Evolutionary conservation across 106 monocot genomes (phyloP).

Genomic region (Dioscorea zingiberensis): DNA sequence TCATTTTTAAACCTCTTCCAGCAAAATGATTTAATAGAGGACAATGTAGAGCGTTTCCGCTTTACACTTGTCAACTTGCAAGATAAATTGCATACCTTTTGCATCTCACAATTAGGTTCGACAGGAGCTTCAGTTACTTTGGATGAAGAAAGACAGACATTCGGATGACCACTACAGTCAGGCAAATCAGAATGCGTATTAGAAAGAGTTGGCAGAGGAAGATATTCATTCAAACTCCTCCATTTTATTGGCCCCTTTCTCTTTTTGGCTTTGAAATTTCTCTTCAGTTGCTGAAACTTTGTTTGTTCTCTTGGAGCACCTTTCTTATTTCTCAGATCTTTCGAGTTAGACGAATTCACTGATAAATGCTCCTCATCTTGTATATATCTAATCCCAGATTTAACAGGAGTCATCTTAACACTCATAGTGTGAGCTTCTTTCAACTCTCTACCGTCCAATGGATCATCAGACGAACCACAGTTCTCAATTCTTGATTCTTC

Average conservation of each 20-base stretch:
- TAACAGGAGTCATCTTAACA: conserved; percentile 1
- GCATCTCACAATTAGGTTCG: conserved; percentile 7
- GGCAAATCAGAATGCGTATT: conserved; percentile 13
- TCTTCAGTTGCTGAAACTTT: conserved; percentile 2
- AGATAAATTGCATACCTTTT: conserved; percentile 6
- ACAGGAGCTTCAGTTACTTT: conserved; percentile 8
- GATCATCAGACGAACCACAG: conserved; percentile 61
- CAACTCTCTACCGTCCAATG: conserved; percentile 16
- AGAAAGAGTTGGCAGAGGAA: conserved; percentile 13
- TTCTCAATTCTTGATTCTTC: conserved; percentile 68
- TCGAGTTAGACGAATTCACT: conserved; percentile 15
- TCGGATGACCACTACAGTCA: conserved; percentile 12
- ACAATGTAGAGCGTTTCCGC: conserved; percentile 28
- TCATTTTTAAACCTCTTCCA: conserved; percentile 15
- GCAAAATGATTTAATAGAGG: conserved; percentile 11
- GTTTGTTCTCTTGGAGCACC: conserved; percentile 10
- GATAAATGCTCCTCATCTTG: conserved; percentile 12
- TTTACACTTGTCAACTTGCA: conserved; percentile 27
- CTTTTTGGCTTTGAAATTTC: conserved; percentile 9
- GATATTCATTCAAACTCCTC: conserved; percentile 18
- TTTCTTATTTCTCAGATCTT: conserved; percentile 17
- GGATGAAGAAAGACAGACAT: conserved; percentile 9
- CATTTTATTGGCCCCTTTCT: conserved; percentile 19
- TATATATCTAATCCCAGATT: conserved; percentile 3
- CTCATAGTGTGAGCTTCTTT: conserved; percentile 13